A percentile compares a stretch with the other conserved stretches of the same genome.
These are phyloP conservation scores for Cajanus cajan DNA, from an alignment of 306 rosid genomes.

Conservation along the genomic window DNA sequence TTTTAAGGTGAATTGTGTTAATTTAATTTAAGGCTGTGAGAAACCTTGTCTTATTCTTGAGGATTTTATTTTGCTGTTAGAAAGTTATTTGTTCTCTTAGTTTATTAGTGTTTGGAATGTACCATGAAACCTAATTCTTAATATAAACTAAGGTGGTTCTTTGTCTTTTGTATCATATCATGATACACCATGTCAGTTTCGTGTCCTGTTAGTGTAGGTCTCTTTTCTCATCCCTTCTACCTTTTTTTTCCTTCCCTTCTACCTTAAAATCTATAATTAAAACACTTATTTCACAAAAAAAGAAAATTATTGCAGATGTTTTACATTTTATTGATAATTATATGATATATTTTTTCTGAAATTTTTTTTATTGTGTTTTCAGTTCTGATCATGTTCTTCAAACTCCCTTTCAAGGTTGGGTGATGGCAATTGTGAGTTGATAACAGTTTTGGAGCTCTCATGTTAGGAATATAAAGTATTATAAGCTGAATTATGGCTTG, in stretches of 20 bases:
- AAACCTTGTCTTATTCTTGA: neutral
- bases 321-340: neutral
- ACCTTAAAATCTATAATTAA: neutral
- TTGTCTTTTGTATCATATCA: neutral
- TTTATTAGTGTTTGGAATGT: neutral
- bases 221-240: neutral
- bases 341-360: slow-evolving; percentile 23
- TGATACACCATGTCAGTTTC: neutral
- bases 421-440: slow-evolving; percentile 93
- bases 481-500: slow-evolving; percentile 12
- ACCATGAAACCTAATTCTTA: neutral
- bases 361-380: slow-evolving; percentile 27
- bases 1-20: neutral
- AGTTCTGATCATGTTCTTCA: slow-evolving; percentile 94
- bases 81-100: neutral
- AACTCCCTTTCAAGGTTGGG: slow-evolving; percentile 93
- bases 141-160: neutral
- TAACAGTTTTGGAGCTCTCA: slow-evolving; percentile 27
- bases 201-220: neutral
- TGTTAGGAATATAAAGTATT: neutral
- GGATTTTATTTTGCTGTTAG: neutral
- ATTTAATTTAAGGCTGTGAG: neutral
- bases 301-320: neutral
- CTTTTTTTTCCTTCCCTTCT: neutral
- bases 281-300: neutral